Base-by-base conservation (phyloP, 495 filamentous ascomycete genomes). In the Oidiodendron maius region DNA sequence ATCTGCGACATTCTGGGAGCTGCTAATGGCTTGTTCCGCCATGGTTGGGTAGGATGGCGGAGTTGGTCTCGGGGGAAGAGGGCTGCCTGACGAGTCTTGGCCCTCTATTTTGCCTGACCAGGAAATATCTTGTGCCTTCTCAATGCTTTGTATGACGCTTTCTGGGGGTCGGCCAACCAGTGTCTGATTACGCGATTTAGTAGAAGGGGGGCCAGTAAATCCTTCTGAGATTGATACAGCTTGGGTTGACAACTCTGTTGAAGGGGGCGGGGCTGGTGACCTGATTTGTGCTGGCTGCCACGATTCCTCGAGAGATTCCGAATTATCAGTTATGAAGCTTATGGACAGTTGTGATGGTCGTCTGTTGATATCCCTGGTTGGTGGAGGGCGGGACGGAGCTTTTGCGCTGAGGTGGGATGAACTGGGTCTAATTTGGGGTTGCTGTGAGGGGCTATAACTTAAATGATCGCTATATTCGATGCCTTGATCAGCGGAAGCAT, bases 271-370 rank as follows among this genome's bases (percentile, higher is more conserved):
- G 16, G 4, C 13, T 11, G 18, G 17, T 12, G 40, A 22, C 12
- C 15, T 42, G 12, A 25, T 21, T 25, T 42, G 18, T 24, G 40
- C 18, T 21, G 40, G 3, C 4, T 42, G 5, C 17, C 40, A 42
- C 22, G 40, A 28, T 15, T 22, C 41, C 25, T 44, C 41, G 17
- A 44, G 30, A 30, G n/a, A n/a, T n/a, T n/a, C n/a, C n/a, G n/a
- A n/a, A n/a, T n/a, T n/a, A n/a, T n/a, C n/a, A n/a, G n/a, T n/a
- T n/a, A n/a, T n/a, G n/a, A n/a, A n/a, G n/a, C n/a, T n/a, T n/a
- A n/a, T n/a, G n/a, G n/a, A n/a, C n/a, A n/a, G n/a, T n/a, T n/a
- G n/a, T n/a, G n/a, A n/a, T n/a, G n/a, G n/a, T n/a, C n/a, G n/a
- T n/a, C n/a, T n/a, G n/a, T n/a, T n/a, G n/a, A n/a, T n/a, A n/a